Base-by-base conservation (phyloP, 371 early-diverging fungal genomes). In the Choanephora cucurbitarum region DNA sequence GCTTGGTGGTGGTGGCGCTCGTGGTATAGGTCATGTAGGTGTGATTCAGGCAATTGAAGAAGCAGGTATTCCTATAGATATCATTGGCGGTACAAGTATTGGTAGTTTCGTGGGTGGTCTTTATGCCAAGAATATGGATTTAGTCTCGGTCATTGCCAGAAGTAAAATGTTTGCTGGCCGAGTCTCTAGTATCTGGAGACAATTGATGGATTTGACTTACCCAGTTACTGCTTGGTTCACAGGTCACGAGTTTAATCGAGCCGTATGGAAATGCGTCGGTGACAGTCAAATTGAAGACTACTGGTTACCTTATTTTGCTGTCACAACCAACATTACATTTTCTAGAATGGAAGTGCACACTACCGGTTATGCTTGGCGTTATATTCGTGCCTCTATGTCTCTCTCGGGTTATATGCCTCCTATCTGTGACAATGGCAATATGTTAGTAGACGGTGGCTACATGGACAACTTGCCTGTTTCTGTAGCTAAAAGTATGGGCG, bases 391-490 rank as follows among this genome's bases (percentile, higher is more conserved):
- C 1, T 96, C 96, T 47, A 99, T 99, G 99, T 93, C 96, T 1
- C 80, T 99, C 11, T 90, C 96, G 2, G 99, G 98, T 5, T 93
- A 85, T 64, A 77, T 96, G 66, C 97, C 97, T 2, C 99, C 99
- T 0, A 79, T 99, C 23, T 97, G 96, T 67, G 98, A 99, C 68
- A 88, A 93, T 55, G 98, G 96, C 22, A 85, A 93, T 52, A 84
- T 98, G 88, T 78, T 99, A n/a, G 87, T 99, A 7, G 99, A 99
- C 72, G 99, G 99, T 49, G 99, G 99, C 1, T 99, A 99, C 72
- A 83, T 97, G 80, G 98, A 99, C 77, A 99, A 99, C 74, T 77
- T 99, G 58, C 99, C 99, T 0, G 99, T 95, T 0, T 93, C 93
- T 44, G 86, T 96, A 13, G 96, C 99, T 89, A 83, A 91, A 57